phyloP scores from a whole-genome alignment of 2,329 filamentous ascomycete genomes.

The Huntiella omanensis region DNA sequence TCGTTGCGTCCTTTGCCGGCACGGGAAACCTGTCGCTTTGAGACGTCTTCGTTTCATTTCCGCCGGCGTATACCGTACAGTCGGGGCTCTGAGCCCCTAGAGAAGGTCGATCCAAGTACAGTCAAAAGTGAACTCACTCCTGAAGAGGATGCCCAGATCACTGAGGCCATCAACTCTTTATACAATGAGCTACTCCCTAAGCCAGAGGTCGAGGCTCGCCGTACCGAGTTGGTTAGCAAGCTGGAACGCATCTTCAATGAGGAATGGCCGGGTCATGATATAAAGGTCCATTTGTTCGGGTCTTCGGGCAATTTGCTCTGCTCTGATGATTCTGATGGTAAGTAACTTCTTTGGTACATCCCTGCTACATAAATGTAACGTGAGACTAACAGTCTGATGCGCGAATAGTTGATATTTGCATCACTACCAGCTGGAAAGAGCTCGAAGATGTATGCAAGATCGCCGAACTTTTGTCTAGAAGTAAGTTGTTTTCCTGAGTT shows the following conservation, averaged over 20 bases:
- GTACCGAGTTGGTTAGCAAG: conserved; percentile 64
- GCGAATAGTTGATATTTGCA: conserved; percentile 85
- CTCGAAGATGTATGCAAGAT: conserved; percentile 81
- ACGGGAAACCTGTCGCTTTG: conserved; percentile 58
- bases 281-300: conserved; percentile 87
- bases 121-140: conserved; percentile 51
- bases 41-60: conserved; percentile 66
- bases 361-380: background rate
- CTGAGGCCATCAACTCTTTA: conserved; percentile 65
- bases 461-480: conserved; percentile 64
- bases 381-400: background rate
- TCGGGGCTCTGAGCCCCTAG: conserved; percentile 61
- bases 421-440: conserved; percentile 76
- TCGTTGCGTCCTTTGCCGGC: conserved; percentile 47
- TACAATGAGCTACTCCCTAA: conserved; percentile 76
- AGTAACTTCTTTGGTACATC: conserved; percentile 15
- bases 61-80: conserved; percentile 83
- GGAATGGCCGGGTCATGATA: conserved; percentile 80
- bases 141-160: conserved; percentile 57
- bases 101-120: conserved; percentile 51
- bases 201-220: conserved; percentile 54
- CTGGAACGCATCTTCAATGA: conserved; percentile 73
- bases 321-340: conserved; percentile 90
- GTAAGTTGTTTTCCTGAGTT: conserved; percentile 35
- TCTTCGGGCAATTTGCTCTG: conserved; percentile 90